Conservation (phyloP, 306 rosid genomes). For the Sphenostylis stenocarpa region DNA sequence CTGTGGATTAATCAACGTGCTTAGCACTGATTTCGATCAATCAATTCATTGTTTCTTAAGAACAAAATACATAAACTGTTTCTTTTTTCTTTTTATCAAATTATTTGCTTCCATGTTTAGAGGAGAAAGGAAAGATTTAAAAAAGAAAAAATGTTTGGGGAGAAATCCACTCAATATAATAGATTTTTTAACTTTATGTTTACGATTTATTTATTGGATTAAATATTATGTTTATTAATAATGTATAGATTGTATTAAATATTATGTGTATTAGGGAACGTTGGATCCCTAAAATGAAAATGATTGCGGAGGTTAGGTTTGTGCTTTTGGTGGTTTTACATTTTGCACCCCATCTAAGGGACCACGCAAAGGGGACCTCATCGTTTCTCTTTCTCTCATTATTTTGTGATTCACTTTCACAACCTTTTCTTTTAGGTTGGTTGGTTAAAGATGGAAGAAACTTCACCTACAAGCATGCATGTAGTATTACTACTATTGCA, state of each 20-base stretch:
- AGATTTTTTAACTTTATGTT: too few species aligned
- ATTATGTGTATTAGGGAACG: conserved; percentile 29
- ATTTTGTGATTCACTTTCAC: conserved; percentile 34
- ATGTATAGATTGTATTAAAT: too few species aligned
- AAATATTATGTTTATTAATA: too few species aligned
- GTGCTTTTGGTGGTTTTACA: conserved; percentile 49
- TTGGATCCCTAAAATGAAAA: conserved; percentile 80
- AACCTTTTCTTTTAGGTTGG: conserved; percentile 38
- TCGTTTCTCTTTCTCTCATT: conserved; percentile 33
- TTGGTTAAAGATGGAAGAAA: conserved; percentile 32
- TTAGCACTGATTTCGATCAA: conserved; percentile 24
- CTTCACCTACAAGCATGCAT: conserved; percentile 40
- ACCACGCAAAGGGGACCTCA: conserved; percentile 46
- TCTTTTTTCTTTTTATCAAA: not conserved
- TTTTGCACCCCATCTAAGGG: conserved; percentile 55
- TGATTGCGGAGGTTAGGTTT: conserved; percentile 52
- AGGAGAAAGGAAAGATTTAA: too few species aligned
- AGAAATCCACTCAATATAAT: too few species aligned
- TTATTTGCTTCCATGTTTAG: too few species aligned
- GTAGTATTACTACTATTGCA: not conserved
- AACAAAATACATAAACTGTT: not conserved
- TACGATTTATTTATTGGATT: too few species aligned
- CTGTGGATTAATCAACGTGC: not conserved
- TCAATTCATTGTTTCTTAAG: not conserved
- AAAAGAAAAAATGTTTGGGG: too few species aligned